Percentiles rank a stretch among this genome's conserved stretches.
Evolutionary conservation across 768 basidiomycete species (phyloP).

Genomic region (Cyathus striatus): DNA sequence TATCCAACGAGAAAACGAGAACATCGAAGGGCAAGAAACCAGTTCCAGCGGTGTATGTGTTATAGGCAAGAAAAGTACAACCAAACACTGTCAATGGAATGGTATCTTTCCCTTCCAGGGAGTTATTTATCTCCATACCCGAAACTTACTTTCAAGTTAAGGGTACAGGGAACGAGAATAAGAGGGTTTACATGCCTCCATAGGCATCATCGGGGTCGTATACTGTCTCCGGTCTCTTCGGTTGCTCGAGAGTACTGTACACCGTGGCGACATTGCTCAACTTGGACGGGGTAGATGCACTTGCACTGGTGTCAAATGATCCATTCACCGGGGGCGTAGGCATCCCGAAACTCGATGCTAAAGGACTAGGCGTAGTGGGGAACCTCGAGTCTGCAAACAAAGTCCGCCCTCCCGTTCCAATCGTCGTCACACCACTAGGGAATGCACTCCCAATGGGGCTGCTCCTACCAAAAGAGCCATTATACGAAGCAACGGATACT

Average conservation of each 20-base stretch:
- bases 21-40: no score
- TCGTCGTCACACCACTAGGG: slow-evolving; percentile 8
- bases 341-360: slow-evolving; percentile 29
- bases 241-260: slow-evolving; percentile 5
- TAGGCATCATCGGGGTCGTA: slow-evolving; percentile 66
- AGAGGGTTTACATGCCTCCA: slow-evolving; percentile 64
- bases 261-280: slow-evolving; percentile 1
- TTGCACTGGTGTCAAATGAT: slow-evolving; percentile 3
- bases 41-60: no score
- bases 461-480: slow-evolving; percentile 1
- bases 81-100: no score
- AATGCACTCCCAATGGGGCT: slow-evolving; percentile 9
- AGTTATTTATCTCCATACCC: no score
- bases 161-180: no score
- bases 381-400: slow-evolving; percentile 22
- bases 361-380: slow-evolving; percentile 33
- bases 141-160: no score
- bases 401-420: slow-evolving; percentile 6
- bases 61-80: no score
- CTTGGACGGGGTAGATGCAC: slow-evolving; percentile 7
- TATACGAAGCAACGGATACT: slow-evolving; percentile 31
- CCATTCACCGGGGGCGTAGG: slow-evolving; percentile 8
- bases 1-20: no score
- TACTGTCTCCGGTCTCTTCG: slow-evolving; percentile 44
- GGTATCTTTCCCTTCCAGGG: no score